Evolutionary conservation across 2,329 filamentous ascomycete species (phyloP), one percentile per base, ranked within the genome.

Genomic region (Bretziella fagacearum): DNA sequence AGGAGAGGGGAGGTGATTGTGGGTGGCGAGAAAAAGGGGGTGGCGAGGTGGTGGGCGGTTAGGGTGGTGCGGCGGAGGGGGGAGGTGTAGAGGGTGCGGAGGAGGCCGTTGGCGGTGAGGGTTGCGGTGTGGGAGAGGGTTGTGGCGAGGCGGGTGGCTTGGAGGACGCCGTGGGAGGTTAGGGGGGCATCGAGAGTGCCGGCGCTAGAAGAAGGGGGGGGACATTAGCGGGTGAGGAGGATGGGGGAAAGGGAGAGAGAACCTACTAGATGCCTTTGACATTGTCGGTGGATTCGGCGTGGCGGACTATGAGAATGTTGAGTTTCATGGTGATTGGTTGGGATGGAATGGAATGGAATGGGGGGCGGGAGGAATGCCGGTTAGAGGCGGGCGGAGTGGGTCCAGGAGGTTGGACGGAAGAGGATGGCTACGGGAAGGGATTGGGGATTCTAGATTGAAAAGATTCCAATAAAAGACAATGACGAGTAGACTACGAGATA

Each of bases 231-330:
- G 35, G 46, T 41, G 36, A 46, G 11, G 30, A 27, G n/a, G 25
- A 32, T 32, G 17, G 51, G 51, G 5, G 8, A 20, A n/a, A 32
- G n/a, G 18, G 22, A 26, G 26, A 30, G 25, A 43, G 26, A 17
- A 49, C 72, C 56, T 68, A 84, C 80, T 82, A 87, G 51, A 84
- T 63, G 47, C 78, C 73, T 33, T 80, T 81, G 50, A 91, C 80
- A 60, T 94, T 94, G 63, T 94, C 83, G 53, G 93, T 82, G 13
- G 84, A 89, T 65, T 94, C 86, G 57, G 80, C 86, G 68, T 94
- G 86, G 48, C 86, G 79, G 56, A 93, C 76, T 55, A 94, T 70
- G 56, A 86, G 77, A 47, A 94, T 51, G 43, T 33, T 52, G 25
- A 49, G 18, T 25, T 48, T 25, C 46, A 48, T 48, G 27, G 10